Evolutionary conservation across 352 stramenopile genomes (phyloP).

Genomic region (Globisporangium irregulare): DNA sequence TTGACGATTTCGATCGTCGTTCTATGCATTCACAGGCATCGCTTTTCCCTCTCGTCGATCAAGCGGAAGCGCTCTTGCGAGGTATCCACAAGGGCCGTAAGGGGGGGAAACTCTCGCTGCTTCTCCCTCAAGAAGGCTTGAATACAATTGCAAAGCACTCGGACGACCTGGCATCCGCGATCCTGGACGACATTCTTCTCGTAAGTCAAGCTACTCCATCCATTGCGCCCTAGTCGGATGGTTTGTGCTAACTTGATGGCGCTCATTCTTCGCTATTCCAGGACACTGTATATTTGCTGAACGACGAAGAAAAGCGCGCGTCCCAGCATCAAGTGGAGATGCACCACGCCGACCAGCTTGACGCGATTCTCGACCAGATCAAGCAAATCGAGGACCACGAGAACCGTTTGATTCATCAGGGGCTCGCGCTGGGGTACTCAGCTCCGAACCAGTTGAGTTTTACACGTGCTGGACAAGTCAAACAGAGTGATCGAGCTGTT

Average conservation of each 20-base stretch:
- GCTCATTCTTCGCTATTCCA: conserved; percentile 12
- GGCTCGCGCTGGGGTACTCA: conserved; percentile 27
- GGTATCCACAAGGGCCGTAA: conserved; percentile 34
- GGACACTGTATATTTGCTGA: conserved; percentile 60
- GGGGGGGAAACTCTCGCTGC: conserved; percentile 36
- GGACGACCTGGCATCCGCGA: conserved; percentile 44
- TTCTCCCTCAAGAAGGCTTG: conserved; percentile 38
- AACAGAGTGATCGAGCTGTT: neutral
- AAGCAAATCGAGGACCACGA: conserved; percentile 46
- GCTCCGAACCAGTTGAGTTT: conserved; percentile 14
- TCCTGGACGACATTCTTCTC: conserved; percentile 63
- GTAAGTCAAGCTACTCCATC: conserved; percentile 21
- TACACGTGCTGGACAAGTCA: neutral
- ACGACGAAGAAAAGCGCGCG: conserved; percentile 43
- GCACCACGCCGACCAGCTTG: conserved; percentile 34
- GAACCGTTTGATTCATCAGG: conserved; percentile 33
- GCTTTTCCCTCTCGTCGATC: conserved; percentile 48
- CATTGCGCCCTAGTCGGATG: neutral
- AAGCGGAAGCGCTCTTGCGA: conserved; percentile 45
- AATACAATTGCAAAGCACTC: conserved; percentile 42
- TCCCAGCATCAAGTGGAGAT: conserved; percentile 23
- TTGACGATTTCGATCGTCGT: neutral
- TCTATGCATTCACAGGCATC: conserved; percentile 25
- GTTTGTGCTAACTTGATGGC: neutral
- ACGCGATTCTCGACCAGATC: conserved; percentile 50